These are phyloP conservation scores for Diplosphaera chodatii DNA, from an alignment of 139 green algal species.

Conservation along the genomic window DNA sequence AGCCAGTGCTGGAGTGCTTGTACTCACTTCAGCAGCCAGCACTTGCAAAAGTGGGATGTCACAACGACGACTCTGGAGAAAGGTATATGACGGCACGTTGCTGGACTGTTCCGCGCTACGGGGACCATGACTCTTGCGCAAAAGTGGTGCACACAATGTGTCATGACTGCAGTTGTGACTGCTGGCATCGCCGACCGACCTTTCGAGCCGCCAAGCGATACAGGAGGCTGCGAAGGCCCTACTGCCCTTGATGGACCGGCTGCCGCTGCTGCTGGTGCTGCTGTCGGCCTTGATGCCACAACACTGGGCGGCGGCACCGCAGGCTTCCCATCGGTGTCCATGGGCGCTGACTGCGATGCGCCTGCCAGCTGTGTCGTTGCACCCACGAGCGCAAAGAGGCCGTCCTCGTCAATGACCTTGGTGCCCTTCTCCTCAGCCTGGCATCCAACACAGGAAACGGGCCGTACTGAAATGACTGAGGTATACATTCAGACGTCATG, in stretches of 20 bases:
- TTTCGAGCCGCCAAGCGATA: not conserved
- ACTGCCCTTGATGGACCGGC: not conserved
- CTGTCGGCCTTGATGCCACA: not conserved
- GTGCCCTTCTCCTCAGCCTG: conserved; percentile 48
- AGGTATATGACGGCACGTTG: too few species aligned
- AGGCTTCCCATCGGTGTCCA: not conserved
- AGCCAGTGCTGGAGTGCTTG: too few species aligned
- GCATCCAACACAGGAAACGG: not conserved
- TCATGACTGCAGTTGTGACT: not conserved
- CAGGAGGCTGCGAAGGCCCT: not conserved
- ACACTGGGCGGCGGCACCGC: not conserved
- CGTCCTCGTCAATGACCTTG: conserved; percentile 81
- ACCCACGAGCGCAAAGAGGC: conserved; percentile 68
- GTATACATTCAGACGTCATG: too few species aligned
- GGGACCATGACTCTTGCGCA: too few species aligned
- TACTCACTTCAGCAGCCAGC: too few species aligned
- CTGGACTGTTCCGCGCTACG: too few species aligned
- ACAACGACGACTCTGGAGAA: too few species aligned
- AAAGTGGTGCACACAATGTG: too few species aligned
- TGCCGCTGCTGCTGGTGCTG: not conserved
- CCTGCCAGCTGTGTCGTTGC: conserved; percentile 29
- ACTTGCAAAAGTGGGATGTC: too few species aligned
- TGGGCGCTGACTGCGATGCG: not conserved
- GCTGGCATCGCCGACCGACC: too few species aligned
- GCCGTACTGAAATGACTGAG: too few species aligned